A percentile compares a stretch with the other conserved stretches of the same genome.
Evolutionary conservation across 2,329 filamentous ascomycete species (phyloP).

Genomic region (Xylariaceae sp.): DNA sequence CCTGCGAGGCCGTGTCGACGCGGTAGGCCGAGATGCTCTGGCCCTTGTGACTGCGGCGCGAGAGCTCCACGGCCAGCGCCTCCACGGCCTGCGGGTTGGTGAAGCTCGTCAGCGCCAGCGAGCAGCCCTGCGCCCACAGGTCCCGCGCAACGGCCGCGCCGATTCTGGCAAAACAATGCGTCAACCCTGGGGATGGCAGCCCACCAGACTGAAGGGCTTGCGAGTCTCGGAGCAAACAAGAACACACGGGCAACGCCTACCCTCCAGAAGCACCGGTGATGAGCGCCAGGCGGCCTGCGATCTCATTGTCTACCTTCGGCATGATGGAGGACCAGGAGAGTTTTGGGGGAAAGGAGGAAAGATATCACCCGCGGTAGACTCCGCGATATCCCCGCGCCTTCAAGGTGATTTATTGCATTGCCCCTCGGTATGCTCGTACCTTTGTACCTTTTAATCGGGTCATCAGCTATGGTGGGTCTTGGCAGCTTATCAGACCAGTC

Average conservation of each 20-base stretch:
- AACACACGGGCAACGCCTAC: slow-evolving; percentile 11
- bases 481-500: slow-evolving; percentile 19
- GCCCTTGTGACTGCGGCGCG: slow-evolving; percentile 20
- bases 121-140: slow-evolving; percentile 26
- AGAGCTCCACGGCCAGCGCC: slow-evolving; percentile 20
- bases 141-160: slow-evolving; percentile 26
- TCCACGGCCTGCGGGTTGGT: slow-evolving; percentile 21
- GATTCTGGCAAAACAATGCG: slow-evolving; percentile 21
- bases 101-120: slow-evolving; percentile 27
- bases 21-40: slow-evolving; percentile 44
- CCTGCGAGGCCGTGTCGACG: slow-evolving; percentile 48
- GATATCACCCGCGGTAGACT: too few relatives aligned
- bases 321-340: too few relatives aligned
- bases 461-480: slow-evolving; percentile 9
- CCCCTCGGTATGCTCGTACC: too few relatives aligned
- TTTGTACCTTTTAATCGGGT: too few relatives aligned
- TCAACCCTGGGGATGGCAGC: slow-evolving; percentile 5
- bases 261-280: slow-evolving; percentile 29
- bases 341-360: too few relatives aligned
- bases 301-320: slow-evolving; percentile 24
- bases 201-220: neutral
- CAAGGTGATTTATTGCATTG: too few relatives aligned
- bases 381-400: too few relatives aligned
- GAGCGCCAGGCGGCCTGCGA: slow-evolving; percentile 26
- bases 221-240: too few relatives aligned